phyloP scores from a whole-genome alignment of 495 filamentous ascomycete genomes.

The Neurospora sublineolata region DNA sequence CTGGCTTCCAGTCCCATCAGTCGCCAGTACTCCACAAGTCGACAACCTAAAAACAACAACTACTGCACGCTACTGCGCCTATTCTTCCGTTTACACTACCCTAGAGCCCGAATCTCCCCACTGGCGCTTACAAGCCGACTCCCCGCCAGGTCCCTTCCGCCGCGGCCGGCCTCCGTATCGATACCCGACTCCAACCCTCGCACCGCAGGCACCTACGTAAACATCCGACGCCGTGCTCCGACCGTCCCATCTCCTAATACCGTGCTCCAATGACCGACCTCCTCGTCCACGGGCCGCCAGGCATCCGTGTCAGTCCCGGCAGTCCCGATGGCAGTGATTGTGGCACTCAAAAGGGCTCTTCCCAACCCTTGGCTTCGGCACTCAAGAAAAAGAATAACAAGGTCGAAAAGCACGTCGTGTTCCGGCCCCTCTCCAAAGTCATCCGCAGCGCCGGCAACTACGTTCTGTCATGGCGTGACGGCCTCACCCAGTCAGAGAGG shows the following conservation, averaged over 20 bases:
- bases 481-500: conserved; percentile 43
- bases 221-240: neutral
- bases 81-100: neutral
- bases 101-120: neutral
- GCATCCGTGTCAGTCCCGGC: conserved; percentile 4
- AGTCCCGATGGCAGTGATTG: neutral
- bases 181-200: neutral
- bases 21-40: neutral
- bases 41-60: neutral
- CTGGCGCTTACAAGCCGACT: neutral
- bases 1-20: neutral
- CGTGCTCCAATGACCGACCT: conserved; percentile 15
- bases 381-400: conserved; percentile 6
- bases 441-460: conserved; percentile 31
- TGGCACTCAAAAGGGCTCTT: conserved; percentile 1
- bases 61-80: neutral
- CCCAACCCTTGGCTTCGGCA: neutral
- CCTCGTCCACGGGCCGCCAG: conserved; percentile 10
- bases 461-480: conserved; percentile 42
- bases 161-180: neutral
- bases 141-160: too few species aligned
- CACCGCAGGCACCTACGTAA: neutral
- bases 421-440: conserved; percentile 12
- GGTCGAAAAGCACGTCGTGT: conserved; percentile 1
- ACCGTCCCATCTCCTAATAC: neutral